Percentiles rank a stretch among this genome's conserved stretches.
These are phyloP conservation scores for Jimgerdemannia flammicorona DNA, from an alignment of 192 early-diverging fungal genomes.

Conservation along the genomic window DNA sequence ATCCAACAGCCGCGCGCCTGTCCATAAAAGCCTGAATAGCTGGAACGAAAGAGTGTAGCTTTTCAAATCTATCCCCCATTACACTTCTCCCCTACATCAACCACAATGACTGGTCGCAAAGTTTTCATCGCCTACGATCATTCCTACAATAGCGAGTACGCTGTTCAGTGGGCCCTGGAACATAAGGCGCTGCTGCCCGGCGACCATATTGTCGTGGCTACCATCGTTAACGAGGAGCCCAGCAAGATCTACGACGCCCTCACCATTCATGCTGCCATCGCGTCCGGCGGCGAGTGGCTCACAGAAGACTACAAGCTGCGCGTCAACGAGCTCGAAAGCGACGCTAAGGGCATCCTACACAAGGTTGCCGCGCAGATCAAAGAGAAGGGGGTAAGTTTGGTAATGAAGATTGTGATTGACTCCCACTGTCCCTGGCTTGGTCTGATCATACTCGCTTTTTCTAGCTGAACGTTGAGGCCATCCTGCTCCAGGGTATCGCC, in stretches of 20 bases:
- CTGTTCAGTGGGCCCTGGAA: not conserved
- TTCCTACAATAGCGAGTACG: not conserved
- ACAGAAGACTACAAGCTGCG: not conserved
- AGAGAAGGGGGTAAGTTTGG: not conserved
- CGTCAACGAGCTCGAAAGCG: not conserved
- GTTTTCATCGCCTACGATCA: constrained; percentile 6
- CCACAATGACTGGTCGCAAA: not conserved
- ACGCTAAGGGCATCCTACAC: not conserved
- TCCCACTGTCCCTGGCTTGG: no score
- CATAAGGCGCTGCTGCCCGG: not conserved
- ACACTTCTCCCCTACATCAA: no score
- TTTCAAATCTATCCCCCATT: no score
- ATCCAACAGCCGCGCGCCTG: no score
- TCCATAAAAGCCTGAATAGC: no score
- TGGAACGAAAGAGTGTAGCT: no score
- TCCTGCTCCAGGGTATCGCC: not conserved
- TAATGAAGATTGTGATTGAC: no score
- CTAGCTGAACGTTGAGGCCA: not conserved
- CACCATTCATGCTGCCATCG: not conserved
- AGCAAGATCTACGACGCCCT: not conserved
- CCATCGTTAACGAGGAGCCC: not conserved
- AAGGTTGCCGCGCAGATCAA: not conserved
- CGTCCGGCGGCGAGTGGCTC: not conserved
- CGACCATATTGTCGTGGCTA: not conserved
- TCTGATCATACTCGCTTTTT: not conserved